Conservation (phyloP, 257 asterid genomes). For the Lantana camara region DNA sequence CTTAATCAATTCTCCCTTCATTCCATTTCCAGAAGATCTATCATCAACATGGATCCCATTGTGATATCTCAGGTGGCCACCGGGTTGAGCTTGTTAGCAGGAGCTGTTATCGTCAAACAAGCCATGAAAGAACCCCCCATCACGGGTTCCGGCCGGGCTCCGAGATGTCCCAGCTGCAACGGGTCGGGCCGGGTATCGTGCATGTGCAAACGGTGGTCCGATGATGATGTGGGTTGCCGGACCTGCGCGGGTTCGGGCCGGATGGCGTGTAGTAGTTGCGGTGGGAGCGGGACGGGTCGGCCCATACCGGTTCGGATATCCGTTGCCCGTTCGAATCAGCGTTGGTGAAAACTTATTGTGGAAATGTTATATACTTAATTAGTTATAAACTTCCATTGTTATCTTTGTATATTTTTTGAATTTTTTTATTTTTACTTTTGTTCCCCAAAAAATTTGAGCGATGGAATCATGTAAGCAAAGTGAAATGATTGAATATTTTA, state of each 20-base stretch:
- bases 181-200: constrained; percentile 62
- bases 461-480: too few relatives aligned
- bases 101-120: constrained; percentile 47
- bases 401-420: too few relatives aligned
- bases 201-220: constrained; percentile 67
- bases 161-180: constrained; percentile 54
- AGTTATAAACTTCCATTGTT: too few relatives aligned
- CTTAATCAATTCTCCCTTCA: too few relatives aligned
- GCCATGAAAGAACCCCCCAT: constrained; percentile 38
- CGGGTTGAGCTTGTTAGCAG: constrained; percentile 32
- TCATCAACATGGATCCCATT: constrained; percentile 49
- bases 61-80: constrained; percentile 30
- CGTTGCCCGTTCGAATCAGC: constrained; percentile 41
- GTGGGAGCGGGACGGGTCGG: constrained; percentile 68
- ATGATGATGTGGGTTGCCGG: constrained; percentile 62
- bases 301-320: constrained; percentile 55
- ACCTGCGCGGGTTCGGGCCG: constrained; percentile 70
- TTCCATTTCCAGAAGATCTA: too few relatives aligned
- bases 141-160: constrained; percentile 49
- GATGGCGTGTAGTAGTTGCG: constrained; percentile 60
- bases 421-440: too few relatives aligned
- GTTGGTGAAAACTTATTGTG: background rate
- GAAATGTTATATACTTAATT: too few relatives aligned
- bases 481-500: too few relatives aligned
- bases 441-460: too few relatives aligned